A percentile compares a stretch with the other conserved stretches of the same genome.
These are phyloP conservation scores for Pleurotus cornucopiae DNA, from an alignment of 768 basidiomycete genomes.

Conservation along the genomic window DNA sequence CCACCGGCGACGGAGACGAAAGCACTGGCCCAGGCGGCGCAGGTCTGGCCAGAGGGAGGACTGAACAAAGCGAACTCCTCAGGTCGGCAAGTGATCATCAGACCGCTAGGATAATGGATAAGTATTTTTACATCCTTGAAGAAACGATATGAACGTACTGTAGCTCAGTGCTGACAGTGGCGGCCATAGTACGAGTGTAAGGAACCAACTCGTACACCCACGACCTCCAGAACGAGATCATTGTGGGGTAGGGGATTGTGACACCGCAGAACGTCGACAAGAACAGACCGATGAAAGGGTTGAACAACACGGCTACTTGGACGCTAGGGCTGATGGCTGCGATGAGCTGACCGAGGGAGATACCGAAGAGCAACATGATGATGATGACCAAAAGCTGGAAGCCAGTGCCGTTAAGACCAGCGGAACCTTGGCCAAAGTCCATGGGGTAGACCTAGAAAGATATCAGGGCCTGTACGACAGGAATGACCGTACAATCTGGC, in stretches of 20 bases:
- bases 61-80: conserved; percentile 71
- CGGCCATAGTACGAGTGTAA: conserved; percentile 64
- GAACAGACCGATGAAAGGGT: conserved; percentile 66
- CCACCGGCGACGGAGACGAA: conserved; percentile 65
- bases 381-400: conserved; percentile 70
- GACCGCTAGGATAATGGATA: conserved; percentile 37
- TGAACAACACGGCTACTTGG: conserved; percentile 75
- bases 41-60: conserved; percentile 74
- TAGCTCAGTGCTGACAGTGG: conserved; percentile 76
- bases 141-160: conserved; percentile 37
- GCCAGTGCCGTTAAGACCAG: conserved; percentile 59
- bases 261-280: conserved; percentile 79
- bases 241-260: conserved; percentile 62
- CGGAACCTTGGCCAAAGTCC: conserved; percentile 59
- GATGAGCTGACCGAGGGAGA: conserved; percentile 70
- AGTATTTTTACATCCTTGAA: conserved; percentile 3
- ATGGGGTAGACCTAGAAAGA: conserved; percentile 47
- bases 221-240: conserved; percentile 66
- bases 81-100: conserved; percentile 55
- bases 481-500: no score
- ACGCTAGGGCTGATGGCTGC: conserved; percentile 75
- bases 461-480: no score
- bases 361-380: conserved; percentile 61
- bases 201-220: conserved; percentile 77
- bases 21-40: conserved; percentile 61